Evolutionary conservation across 2,329 filamentous ascomycete species (phyloP).

Genomic region (Rhinocladiella similis): DNA sequence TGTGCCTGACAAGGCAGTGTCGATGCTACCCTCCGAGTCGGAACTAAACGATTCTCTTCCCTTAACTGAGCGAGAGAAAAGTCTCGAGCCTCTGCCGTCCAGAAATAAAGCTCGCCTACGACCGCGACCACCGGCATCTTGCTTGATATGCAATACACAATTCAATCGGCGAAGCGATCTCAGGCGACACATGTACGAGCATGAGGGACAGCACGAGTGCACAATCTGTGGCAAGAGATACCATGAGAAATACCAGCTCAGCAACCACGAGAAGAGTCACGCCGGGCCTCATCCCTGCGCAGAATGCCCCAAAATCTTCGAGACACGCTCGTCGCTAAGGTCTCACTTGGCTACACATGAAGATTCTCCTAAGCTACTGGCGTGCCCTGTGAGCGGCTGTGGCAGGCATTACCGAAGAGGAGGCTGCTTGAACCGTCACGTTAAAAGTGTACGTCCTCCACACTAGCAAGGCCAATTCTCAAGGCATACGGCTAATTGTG

Average conservation of each 20-base stretch:
- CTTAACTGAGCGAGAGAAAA: too few relatives aligned
- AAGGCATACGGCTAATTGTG: not conserved
- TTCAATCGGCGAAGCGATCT: constrained; percentile 1
- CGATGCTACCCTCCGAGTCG: not conserved
- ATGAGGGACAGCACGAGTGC: constrained; percentile 8
- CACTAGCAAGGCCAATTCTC: not conserved
- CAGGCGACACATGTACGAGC: constrained; percentile 5
- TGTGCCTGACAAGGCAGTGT: too few relatives aligned
- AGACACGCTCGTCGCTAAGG: constrained; percentile 1
- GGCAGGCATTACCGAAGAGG: constrained; percentile 5
- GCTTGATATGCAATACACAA: not conserved
- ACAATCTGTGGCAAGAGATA: constrained; percentile 7
- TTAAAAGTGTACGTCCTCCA: constrained; percentile 11
- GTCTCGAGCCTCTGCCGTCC: too few relatives aligned
- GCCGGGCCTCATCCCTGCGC: constrained; percentile 2
- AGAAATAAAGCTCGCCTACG: not conserved
- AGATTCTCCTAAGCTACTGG: constrained; percentile 1
- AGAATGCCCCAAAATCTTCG: constrained; percentile 9
- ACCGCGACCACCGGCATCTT: not conserved
- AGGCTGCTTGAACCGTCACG: constrained; percentile 11
- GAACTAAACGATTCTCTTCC: too few relatives aligned
- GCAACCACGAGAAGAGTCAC: constrained; percentile 13
- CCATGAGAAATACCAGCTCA: constrained; percentile 5
- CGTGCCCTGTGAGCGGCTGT: constrained; percentile 11
- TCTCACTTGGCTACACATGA: constrained; percentile 7